These are phyloP conservation scores for Avena atlantica DNA, from an alignment of 176 grass and related monocot species.

Conservation along the genomic window DNA sequence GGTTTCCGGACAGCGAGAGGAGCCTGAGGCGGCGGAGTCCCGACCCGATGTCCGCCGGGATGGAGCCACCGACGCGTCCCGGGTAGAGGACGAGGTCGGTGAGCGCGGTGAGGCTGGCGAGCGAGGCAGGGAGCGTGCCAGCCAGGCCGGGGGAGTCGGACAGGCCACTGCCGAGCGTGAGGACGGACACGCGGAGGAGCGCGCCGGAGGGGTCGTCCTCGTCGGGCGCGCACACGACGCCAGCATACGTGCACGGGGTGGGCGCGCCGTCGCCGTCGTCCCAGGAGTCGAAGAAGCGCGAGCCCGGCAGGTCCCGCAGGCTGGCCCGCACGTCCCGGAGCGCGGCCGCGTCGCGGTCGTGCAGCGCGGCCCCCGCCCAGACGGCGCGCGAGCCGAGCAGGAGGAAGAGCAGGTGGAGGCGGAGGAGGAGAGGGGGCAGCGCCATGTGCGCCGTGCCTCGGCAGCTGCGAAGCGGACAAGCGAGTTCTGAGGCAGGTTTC, in stretches of 20 bases:
- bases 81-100: slow-evolving; percentile 76
- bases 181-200: slow-evolving; percentile 72
- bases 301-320: slow-evolving; percentile 67
- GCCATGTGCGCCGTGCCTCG: slow-evolving; percentile 57
- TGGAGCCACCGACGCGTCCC: slow-evolving; percentile 57
- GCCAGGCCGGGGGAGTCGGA: slow-evolving; percentile 72
- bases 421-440: slow-evolving; percentile 38
- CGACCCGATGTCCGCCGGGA: slow-evolving; percentile 51
- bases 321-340: slow-evolving; percentile 52
- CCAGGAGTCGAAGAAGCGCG: slow-evolving; percentile 81
- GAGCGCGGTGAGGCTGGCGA: slow-evolving; percentile 66
- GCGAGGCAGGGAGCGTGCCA: slow-evolving; percentile 60
- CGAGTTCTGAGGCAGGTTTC: not conserved
- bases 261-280: slow-evolving; percentile 46
- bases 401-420: not conserved
- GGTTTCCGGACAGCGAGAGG: slow-evolving; percentile 69
- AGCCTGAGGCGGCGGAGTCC: slow-evolving; percentile 66
- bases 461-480: slow-evolving; percentile 43
- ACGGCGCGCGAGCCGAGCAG: slow-evolving; percentile 18
- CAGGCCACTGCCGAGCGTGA: slow-evolving; percentile 76
- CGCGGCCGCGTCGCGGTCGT: slow-evolving; percentile 56
- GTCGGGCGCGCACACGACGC: slow-evolving; percentile 68
- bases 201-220: not conserved
- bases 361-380: slow-evolving; percentile 4
- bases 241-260: slow-evolving; percentile 64